These are phyloP conservation scores for Zarea fungicola DNA, from an alignment of 2,329 filamentous ascomycete species.

Conservation along the genomic window DNA sequence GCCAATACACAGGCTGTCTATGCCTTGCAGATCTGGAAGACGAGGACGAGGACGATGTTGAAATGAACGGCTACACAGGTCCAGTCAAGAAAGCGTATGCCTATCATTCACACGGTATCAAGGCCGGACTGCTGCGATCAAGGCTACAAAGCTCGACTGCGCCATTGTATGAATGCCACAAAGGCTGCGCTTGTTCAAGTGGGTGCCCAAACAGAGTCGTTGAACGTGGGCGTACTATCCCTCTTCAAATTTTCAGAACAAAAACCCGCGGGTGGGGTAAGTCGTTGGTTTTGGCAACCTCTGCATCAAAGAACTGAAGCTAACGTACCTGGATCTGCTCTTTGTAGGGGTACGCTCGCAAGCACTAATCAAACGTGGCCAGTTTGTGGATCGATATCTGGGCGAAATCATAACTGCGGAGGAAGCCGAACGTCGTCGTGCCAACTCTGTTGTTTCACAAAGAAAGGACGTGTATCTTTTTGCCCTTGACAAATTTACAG, in stretches of 20 bases:
- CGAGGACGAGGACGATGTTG: constrained; percentile 32
- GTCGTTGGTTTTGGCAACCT: constrained; percentile 14
- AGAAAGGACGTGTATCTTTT: constrained; percentile 78
- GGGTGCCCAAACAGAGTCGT: constrained; percentile 72
- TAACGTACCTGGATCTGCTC: neutral
- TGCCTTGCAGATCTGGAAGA: constrained; percentile 62
- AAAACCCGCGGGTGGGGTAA: constrained; percentile 68
- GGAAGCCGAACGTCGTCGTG: constrained; percentile 62
- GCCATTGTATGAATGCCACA: constrained; percentile 78
- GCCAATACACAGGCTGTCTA: constrained; percentile 61
- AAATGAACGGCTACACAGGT: constrained; percentile 13
- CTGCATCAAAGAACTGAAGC: neutral
- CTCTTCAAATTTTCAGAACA: constrained; percentile 74
- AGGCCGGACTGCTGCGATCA: constrained; percentile 47
- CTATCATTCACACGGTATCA: constrained; percentile 54
- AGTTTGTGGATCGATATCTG: constrained; percentile 76
- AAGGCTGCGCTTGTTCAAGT: constrained; percentile 58
- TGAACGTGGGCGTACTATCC: constrained; percentile 64
- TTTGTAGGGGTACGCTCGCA: constrained; percentile 56
- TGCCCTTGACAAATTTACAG: constrained; percentile 72
- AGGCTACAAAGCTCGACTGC: constrained; percentile 48
- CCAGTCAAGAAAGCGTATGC: constrained; percentile 45
- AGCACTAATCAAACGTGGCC: constrained; percentile 60
- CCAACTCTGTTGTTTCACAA: constrained; percentile 46
- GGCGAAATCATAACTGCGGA: constrained; percentile 62